phyloP scores from a whole-genome alignment of 371 early-diverging fungal species.

The Entomophthora muscae region DNA sequence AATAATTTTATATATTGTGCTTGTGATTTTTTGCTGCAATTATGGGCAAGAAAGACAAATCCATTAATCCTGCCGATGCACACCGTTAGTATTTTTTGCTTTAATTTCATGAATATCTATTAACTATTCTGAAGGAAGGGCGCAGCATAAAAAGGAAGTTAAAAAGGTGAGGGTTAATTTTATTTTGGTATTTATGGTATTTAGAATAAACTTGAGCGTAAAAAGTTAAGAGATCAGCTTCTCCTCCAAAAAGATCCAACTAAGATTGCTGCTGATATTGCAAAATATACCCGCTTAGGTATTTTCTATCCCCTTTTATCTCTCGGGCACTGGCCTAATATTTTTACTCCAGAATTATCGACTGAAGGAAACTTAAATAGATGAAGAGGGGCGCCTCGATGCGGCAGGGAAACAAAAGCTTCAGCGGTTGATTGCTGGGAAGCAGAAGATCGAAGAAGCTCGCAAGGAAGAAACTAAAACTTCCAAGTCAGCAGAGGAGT shows the following conservation, averaged over 20 bases:
- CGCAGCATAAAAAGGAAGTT: conserved; percentile 4
- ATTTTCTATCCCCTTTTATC: neutral
- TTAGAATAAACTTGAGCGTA: conserved; percentile 1
- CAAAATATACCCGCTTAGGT: neutral
- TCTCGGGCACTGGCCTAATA: neutral
- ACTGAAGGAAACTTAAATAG: conserved; percentile 1
- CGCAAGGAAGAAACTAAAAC: neutral
- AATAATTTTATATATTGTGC: no score
- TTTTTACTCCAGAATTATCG: neutral
- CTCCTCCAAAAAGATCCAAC: neutral
- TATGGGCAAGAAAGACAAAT: neutral
- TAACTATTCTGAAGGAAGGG: neutral
- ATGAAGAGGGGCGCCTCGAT: conserved; percentile 2
- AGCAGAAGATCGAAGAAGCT: conserved; percentile 3
- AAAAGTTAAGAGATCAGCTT: neutral
- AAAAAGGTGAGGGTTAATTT: neutral
- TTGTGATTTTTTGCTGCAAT: no score
- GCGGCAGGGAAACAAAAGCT: neutral
- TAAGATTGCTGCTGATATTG: neutral
- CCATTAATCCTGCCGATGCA: conserved; percentile 1
- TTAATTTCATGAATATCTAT: neutral
- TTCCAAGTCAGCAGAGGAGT: neutral
- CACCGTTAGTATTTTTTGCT: neutral
- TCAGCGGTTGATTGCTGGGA: conserved; percentile 1
- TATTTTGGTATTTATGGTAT: neutral